Base-by-base conservation (phyloP, 352 stramenopile genomes). In the Pythium aphanidermatum region DNA sequence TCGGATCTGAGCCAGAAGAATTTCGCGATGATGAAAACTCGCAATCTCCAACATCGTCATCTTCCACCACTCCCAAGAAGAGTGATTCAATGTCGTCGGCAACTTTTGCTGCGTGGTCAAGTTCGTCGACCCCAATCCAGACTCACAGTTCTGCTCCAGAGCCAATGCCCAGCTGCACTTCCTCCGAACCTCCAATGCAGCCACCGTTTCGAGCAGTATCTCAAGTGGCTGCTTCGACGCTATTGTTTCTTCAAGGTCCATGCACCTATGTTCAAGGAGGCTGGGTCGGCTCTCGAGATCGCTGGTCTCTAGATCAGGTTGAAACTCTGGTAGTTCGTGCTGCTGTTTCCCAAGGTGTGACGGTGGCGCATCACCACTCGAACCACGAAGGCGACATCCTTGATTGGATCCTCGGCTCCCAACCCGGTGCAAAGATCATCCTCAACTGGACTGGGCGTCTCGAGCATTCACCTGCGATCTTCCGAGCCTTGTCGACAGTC, bases 1-100 rank as follows among this genome's bases (percentile, higher is more conserved):
- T 83, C 52, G 69, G 71, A 4, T 64, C 71, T 23, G 54, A 72
- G 24, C 54, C 70, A 13, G 54, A 61, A n/a, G 58, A 77, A 26
- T 60, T 74, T 31, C 39, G 57, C 13, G 60, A 34, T 6, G 49
- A 56, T 9, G 55, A 36, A 5, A 49, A 58, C 13, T 30, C n/a
- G 5, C 35, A 11, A 14, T 21, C 27, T 54, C 12, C 23, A 46
- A 19, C 47, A 3, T 7, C 39, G 5, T 10, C 27, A 26, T 25
- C 17, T 52, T 27, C n/a, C n/a, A n/a, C n/a, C n/a, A n/a, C n/a
- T n/a, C n/a, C n/a, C n/a, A n/a, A n/a, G n/a, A n/a, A n/a, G n/a
- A n/a, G n/a, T n/a, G n/a, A n/a, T n/a, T n/a, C n/a, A n/a, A n/a
- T n/a, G n/a, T n/a, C n/a, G n/a, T n/a, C n/a, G n/a, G n/a, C n/a